These are phyloP conservation scores for Margaritispora aquatica DNA, from an alignment of 495 filamentous ascomycete species.

Conservation along the genomic window DNA sequence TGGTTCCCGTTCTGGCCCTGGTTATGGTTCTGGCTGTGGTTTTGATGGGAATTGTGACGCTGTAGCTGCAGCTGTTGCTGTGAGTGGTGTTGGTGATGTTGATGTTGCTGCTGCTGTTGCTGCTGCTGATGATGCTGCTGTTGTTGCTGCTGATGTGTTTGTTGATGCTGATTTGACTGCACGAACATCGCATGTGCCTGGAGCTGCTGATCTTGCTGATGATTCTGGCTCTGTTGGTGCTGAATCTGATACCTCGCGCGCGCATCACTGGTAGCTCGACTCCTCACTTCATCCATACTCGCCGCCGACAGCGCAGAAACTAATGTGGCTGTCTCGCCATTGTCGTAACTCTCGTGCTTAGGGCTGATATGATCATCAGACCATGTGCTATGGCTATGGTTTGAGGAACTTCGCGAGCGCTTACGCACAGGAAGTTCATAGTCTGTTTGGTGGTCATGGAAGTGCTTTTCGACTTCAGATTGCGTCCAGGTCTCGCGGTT, in stretches of 20 bases:
- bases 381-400: constrained; percentile 6
- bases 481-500: neutral
- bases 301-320: constrained; percentile 1
- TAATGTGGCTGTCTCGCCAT: neutral
- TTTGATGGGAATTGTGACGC: too few species aligned
- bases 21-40: too few species aligned
- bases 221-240: neutral
- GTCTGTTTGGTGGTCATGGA: neutral
- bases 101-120: constrained; percentile 1
- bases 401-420: neutral
- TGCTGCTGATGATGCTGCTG: neutral
- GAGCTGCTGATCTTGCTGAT: constrained; percentile 1
- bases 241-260: neutral
- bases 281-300: constrained; percentile 9
- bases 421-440: neutral
- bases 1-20: neutral
- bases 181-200: constrained; percentile 1
- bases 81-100: constrained; percentile 2
- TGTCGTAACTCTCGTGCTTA: neutral
- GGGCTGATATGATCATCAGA: constrained; percentile 2
- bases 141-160: constrained; percentile 1
- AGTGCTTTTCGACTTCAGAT: neutral
- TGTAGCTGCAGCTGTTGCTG: neutral
- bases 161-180: constrained; percentile 3
- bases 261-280: constrained; percentile 7